Conservation (phyloP, 129 eudicot species). For the Sambucus nigra region DNA sequence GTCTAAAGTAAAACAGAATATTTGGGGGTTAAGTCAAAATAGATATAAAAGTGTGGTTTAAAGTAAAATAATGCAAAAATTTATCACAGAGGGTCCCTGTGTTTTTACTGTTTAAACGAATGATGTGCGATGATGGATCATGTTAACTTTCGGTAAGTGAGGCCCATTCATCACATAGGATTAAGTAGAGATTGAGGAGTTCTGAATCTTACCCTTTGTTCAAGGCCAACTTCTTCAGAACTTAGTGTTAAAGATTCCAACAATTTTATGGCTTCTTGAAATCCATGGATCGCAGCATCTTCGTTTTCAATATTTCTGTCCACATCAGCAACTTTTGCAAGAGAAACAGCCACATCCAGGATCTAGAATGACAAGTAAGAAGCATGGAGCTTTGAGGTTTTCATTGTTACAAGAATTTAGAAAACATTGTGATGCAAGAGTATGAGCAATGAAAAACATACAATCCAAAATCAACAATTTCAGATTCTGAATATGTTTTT, state of each 20-base stretch:
- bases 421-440: not conserved
- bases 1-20: not conserved
- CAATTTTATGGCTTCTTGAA: slow-evolving; percentile 68
- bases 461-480: no score
- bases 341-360: slow-evolving; percentile 80
- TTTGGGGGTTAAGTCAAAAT: not conserved
- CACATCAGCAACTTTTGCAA: slow-evolving; percentile 94
- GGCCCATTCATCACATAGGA: no score
- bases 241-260: slow-evolving; percentile 46
- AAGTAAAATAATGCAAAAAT: no score
- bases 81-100: no score
- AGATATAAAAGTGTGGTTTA: no score
- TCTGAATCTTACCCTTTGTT: slow-evolving; percentile 54
- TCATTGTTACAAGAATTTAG: not conserved
- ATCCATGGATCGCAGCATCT: slow-evolving; percentile 55
- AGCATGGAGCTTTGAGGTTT: not conserved
- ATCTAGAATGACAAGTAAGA: slow-evolving; percentile 28
- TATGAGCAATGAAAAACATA: no score
- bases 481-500: no score
- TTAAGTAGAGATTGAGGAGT: no score
- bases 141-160: no score
- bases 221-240: slow-evolving; percentile 54
- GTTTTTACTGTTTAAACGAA: not conserved
- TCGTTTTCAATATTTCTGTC: slow-evolving; percentile 80
- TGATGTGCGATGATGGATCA: not conserved